Evolutionary conservation across 1,284 basidiomycete genomes (phyloP).

Genomic region (Papiliotrema laurentii): DNA sequence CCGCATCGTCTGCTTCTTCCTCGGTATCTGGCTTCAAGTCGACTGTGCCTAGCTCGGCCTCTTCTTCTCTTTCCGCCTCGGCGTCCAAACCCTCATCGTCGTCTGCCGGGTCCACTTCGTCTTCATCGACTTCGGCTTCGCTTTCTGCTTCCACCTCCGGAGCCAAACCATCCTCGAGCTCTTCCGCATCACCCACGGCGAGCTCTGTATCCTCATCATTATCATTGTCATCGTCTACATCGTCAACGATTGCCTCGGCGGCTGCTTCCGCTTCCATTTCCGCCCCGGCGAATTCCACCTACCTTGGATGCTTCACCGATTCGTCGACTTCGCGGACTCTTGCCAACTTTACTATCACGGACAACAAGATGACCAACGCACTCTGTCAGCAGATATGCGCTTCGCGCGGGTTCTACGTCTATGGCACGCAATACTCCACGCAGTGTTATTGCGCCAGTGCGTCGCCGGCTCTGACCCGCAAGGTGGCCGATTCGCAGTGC

Average conservation of each 20-base stretch:
- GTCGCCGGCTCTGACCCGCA: no score
- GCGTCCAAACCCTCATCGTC: no score
- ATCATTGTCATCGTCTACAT: no score
- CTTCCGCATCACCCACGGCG: neutral
- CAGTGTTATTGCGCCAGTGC: neutral
- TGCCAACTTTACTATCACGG: neutral
- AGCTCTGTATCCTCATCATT: neutral
- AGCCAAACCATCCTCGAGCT: neutral
- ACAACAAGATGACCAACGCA: neutral
- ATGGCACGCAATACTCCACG: neutral
- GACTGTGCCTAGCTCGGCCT: no score
- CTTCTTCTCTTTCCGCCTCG: no score
- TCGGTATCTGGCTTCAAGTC: no score
- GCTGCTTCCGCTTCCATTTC: no score
- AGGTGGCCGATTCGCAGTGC: no score
- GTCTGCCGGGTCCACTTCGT: neutral
- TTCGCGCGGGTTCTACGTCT: neutral
- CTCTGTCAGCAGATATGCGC: neutral
- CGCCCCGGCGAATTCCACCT: no score
- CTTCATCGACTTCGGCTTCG: neutral
- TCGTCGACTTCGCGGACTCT: neutral
- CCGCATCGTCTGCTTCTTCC: no score
- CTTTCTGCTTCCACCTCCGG: neutral
- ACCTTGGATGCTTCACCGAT: neutral
- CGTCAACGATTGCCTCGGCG: no score